These are phyloP conservation scores for Xylaria multiplex DNA, from an alignment of 2,329 filamentous ascomycete species.

Conservation along the genomic window DNA sequence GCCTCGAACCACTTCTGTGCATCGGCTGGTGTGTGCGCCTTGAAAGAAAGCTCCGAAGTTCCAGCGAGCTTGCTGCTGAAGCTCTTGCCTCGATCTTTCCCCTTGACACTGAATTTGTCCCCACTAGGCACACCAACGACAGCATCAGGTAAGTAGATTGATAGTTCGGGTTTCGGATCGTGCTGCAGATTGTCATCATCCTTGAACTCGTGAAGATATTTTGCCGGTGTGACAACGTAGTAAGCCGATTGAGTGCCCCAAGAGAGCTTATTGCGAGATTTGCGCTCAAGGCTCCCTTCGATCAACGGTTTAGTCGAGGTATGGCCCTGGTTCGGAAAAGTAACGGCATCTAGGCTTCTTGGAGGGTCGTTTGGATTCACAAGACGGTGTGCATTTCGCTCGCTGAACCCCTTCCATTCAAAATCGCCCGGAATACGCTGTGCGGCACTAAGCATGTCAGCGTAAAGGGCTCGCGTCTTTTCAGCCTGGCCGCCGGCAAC, in stretches of 20 bases:
- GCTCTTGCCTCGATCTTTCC: slow-evolving; percentile 87
- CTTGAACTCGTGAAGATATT: slow-evolving; percentile 96
- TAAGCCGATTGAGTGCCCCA: slow-evolving; percentile 82
- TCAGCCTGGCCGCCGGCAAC: slow-evolving; percentile 83
- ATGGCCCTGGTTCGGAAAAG: slow-evolving; percentile 91
- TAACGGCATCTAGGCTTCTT: slow-evolving; percentile 76
- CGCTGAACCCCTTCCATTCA: slow-evolving; percentile 88
- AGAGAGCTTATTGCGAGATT: slow-evolving; percentile 84
- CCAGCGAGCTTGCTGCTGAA: slow-evolving; percentile 84
- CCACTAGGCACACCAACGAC: slow-evolving; percentile 76
- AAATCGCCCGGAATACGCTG: slow-evolving; percentile 85
- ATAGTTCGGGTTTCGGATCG: slow-evolving; percentile 85
- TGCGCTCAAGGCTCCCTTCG: slow-evolving; percentile 88
- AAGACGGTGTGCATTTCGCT: slow-evolving; percentile 75
- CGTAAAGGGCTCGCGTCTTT: slow-evolving; percentile 81
- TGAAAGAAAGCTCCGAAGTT: slow-evolving; percentile 83
- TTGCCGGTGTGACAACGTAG: slow-evolving; percentile 89
- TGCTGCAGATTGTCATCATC: slow-evolving; percentile 78
- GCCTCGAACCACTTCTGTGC: slow-evolving; percentile 87
- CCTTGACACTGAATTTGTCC: slow-evolving; percentile 92
- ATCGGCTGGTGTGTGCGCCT: slow-evolving; percentile 82
- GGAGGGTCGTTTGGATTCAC: slow-evolving; percentile 81
- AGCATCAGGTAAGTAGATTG: slow-evolving; percentile 92
- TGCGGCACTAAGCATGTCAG: slow-evolving; percentile 80
- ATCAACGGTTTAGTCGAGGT: slow-evolving; percentile 81